A percentile compares a stretch with the other conserved stretches of the same genome.
These are phyloP conservation scores for Nakataea oryzae DNA, from an alignment of 2,329 filamentous ascomycete species.

Conservation along the genomic window DNA sequence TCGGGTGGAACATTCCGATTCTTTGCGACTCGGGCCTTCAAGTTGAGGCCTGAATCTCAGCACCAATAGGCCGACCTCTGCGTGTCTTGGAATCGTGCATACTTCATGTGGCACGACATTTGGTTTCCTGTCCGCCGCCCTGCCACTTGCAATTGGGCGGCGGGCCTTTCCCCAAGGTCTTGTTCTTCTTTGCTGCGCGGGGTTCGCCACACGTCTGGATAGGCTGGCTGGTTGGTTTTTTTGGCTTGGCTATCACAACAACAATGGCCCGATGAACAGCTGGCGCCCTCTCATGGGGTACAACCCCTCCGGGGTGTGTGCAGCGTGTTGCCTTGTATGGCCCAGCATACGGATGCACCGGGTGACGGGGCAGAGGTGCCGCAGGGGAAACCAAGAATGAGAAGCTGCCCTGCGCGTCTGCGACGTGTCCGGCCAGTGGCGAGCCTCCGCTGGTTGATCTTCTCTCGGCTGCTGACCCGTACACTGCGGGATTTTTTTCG, in stretches of 20 bases:
- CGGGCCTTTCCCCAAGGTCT: not conserved
- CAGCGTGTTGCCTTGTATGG: not conserved
- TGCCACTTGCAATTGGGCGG: not conserved
- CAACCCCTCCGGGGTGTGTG: not conserved
- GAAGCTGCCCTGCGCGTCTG: not conserved
- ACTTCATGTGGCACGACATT: not conserved
- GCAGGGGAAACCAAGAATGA: not conserved
- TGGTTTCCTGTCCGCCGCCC: not conserved
- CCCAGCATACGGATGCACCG: no score
- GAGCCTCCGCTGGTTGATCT: no score
- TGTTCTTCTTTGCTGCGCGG: not conserved
- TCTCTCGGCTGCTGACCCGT: not conserved
- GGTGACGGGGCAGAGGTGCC: not conserved
- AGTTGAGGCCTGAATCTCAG: not conserved
- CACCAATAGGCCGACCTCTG: not conserved
- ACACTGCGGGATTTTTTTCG: not conserved
- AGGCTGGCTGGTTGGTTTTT: no score
- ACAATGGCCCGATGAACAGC: not conserved
- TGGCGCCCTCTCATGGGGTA: not conserved
- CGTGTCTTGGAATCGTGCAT: not conserved
- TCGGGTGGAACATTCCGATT: no score
- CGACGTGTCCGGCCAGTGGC: not conserved
- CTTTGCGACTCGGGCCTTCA: not conserved
- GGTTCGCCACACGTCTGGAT: not conserved
- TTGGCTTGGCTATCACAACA: not conserved